Evolutionary conservation across 1,139 yeast species (phyloP).

Genomic region (Candida sojae): DNA sequence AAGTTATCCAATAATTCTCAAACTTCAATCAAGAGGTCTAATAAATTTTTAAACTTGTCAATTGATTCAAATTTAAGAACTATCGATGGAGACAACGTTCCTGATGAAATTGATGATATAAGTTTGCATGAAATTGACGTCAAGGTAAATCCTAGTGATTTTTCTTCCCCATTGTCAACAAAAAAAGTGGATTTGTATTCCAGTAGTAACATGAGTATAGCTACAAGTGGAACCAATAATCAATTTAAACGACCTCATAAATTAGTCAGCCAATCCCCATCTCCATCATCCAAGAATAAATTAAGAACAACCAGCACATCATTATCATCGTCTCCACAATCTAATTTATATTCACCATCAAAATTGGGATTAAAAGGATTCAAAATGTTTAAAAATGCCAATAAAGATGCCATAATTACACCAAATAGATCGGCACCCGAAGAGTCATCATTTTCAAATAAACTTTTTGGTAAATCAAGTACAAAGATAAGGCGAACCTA

Average conservation of each 20-base stretch:
- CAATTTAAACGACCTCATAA: slow-evolving; percentile 52
- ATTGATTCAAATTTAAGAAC: slow-evolving; percentile 28
- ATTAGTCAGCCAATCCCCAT: slow-evolving; percentile 47
- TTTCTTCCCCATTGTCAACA: slow-evolving; percentile 10
- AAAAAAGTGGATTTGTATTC: slow-evolving; percentile 4
- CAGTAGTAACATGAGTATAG: slow-evolving; percentile 3
- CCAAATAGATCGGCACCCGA: slow-evolving; percentile 27
- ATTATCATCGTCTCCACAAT: slow-evolving; percentile 12
- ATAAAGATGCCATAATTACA: slow-evolving; percentile 33
- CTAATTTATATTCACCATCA: slow-evolving; percentile 31
- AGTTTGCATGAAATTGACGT: slow-evolving; percentile 31
- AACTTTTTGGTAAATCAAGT: slow-evolving; percentile 19
- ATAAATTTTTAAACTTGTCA: slow-evolving; percentile 50
- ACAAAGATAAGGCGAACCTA: slow-evolving; percentile 14
- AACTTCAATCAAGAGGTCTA: slow-evolving; percentile 44
- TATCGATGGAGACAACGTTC: slow-evolving; percentile 10
- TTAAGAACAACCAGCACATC: slow-evolving; percentile 1
- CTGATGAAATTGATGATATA: slow-evolving; percentile 23
- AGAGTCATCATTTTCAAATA: slow-evolving; percentile 18
- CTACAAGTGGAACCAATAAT: slow-evolving; percentile 22
- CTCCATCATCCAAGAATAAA: slow-evolving; percentile 32
- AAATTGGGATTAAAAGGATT: slow-evolving; percentile 32
- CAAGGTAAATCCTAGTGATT: slow-evolving; percentile 19
- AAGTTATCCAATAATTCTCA: slow-evolving; percentile 12
- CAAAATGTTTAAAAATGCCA: slow-evolving; percentile 37